These are phyloP conservation scores for Verticillium alfalfae DNA, from an alignment of 2,329 filamentous ascomycete genomes.

Conservation along the genomic window DNA sequence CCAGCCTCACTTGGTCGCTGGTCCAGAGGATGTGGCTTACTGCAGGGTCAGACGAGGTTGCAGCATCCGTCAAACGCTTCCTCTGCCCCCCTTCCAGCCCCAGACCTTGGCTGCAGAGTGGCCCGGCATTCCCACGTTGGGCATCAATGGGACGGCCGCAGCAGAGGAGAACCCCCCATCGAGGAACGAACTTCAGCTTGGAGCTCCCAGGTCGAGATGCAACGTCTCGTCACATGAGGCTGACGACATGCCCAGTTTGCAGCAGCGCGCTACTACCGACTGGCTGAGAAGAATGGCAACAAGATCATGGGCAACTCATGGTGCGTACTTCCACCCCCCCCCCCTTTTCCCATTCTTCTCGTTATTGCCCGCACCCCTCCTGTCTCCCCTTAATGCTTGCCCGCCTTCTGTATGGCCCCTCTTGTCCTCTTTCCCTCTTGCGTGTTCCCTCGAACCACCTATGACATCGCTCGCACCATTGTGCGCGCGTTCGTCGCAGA, in stretches of 20 bases:
- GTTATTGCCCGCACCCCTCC: neutral
- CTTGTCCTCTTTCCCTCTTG: too few relatives aligned
- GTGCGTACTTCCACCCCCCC: conserved; percentile 49
- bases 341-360: conserved; percentile 8
- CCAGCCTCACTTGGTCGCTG: neutral
- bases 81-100: neutral
- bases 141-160: neutral
- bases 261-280: conserved; percentile 84
- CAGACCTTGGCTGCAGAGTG: neutral
- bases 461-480: neutral
- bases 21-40: neutral
- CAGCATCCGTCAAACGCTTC: too few relatives aligned
- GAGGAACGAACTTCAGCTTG: neutral
- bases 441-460: neutral
- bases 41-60: neutral
- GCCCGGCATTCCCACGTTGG: neutral
- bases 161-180: neutral
- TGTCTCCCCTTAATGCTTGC: too few relatives aligned
- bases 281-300: conserved; percentile 82
- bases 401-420: too few relatives aligned
- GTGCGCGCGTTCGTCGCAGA: conserved; percentile 18
- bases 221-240: conserved; percentile 37
- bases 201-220: neutral
- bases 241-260: conserved; percentile 57
- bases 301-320: conserved; percentile 93